Conservation (phyloP, 2,329 filamentous ascomycete genomes). For the Colletotrichum tofieldiae region DNA sequence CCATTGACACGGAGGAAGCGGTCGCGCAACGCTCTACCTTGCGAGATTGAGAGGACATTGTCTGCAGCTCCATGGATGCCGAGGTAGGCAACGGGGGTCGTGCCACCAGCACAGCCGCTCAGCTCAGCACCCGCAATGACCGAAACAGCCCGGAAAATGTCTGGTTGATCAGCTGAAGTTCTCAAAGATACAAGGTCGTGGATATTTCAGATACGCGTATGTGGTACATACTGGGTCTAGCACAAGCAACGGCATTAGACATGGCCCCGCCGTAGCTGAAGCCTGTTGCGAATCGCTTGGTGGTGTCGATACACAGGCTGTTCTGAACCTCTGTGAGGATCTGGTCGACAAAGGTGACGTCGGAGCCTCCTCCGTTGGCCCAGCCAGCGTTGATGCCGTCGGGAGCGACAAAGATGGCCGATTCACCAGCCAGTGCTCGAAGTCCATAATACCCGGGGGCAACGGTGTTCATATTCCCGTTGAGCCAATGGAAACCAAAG, state of each 20-base stretch:
- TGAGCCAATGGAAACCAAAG: slow-evolving; percentile 56
- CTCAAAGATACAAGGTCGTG: not conserved
- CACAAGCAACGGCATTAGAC: slow-evolving; percentile 59
- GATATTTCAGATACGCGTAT: no score
- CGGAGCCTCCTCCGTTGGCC: slow-evolving; percentile 59
- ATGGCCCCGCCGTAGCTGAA: slow-evolving; percentile 63
- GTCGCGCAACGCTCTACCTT: slow-evolving; percentile 55
- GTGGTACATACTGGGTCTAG: slow-evolving; percentile 52
- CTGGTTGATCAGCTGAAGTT: not conserved
- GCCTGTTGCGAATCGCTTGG: slow-evolving; percentile 60
- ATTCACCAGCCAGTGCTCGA: slow-evolving; percentile 52
- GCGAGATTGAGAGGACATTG: slow-evolving; percentile 53
- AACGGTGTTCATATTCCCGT: slow-evolving; percentile 56
- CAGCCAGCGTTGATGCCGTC: slow-evolving; percentile 59
- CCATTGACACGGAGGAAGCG: slow-evolving; percentile 56
- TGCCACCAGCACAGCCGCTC: slow-evolving; percentile 56
- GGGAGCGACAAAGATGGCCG: slow-evolving; percentile 61
- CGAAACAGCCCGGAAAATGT: slow-evolving; percentile 46
- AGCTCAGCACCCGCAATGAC: slow-evolving; percentile 52
- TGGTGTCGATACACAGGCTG: slow-evolving; percentile 60
- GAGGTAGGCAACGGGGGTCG: slow-evolving; percentile 56
- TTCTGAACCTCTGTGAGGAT: slow-evolving; percentile 56
- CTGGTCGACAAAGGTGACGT: slow-evolving; percentile 57
- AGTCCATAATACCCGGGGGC: slow-evolving; percentile 60
- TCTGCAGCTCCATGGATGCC: slow-evolving; percentile 58